phyloP scores from a whole-genome alignment of 2,329 filamentous ascomycete species.

The Colletotrichum tropicale region DNA sequence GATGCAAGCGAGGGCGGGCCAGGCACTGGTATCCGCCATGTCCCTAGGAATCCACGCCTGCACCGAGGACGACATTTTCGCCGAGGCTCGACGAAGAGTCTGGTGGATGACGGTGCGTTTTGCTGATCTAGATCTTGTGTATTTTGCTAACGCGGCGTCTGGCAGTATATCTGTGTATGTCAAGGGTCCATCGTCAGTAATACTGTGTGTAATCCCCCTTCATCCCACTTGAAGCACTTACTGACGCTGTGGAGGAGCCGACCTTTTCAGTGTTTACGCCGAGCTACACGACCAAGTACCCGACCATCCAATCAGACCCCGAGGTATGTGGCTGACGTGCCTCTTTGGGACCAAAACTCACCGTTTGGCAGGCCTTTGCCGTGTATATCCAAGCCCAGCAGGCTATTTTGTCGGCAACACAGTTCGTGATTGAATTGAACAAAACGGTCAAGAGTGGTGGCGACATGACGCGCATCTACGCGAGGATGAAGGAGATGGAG shows the following conservation, averaged over 20 bases:
- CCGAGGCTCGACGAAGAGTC: conserved; percentile 49
- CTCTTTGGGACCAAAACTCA: not conserved
- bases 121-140: not conserved
- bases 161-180: conserved; percentile 47
- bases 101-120: conserved; percentile 57
- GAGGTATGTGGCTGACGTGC: conserved; percentile 32
- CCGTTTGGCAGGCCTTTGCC: conserved; percentile 40
- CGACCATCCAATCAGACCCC: conserved; percentile 43
- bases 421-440: conserved; percentile 53
- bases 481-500: conserved; percentile 46
- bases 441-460: conserved; percentile 39
- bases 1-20: conserved; percentile 52
- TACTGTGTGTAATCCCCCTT: conserved; percentile 35
- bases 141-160: not conserved
- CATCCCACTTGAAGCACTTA: not conserved
- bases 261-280: conserved; percentile 46
- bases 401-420: conserved; percentile 49
- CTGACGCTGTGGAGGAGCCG: conserved; percentile 36
- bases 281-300: conserved; percentile 49
- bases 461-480: conserved; percentile 44
- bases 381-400: conserved; percentile 52
- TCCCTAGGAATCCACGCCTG: conserved; percentile 45
- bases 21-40: conserved; percentile 52
- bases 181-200: conserved; percentile 51
- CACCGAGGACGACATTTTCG: conserved; percentile 40